Base-by-base conservation (phyloP, 2,329 filamentous ascomycete genomes). In the Calonectria henricotiae region DNA sequence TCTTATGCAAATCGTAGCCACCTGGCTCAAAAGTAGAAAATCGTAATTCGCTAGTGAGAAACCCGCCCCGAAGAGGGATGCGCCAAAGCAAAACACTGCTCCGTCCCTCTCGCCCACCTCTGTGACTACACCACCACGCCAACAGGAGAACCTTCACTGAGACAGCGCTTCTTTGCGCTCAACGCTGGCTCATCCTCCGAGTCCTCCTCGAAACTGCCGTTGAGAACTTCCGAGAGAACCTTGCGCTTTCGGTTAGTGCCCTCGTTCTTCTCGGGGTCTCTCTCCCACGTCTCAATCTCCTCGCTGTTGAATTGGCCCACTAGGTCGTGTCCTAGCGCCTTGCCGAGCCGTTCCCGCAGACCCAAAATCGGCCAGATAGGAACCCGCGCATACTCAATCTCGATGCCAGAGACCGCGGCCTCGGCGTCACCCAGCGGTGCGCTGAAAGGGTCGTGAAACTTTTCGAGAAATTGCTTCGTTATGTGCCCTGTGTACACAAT, bases 311-410 rank as follows among this genome's bases (percentile, higher is more conserved):
- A 82, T 2, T 69, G 61, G 1, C 87, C 87, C 4, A 88, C 85
- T 13, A 89, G 73, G 4, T 89, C 87, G 20, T 80, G 78, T 8
- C 88, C 88, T 0, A 90, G 79, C 3, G 87, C 88, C 71, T 84
- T 84, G 44, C 86, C 87, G 0, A 90, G 81, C 6, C 89, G 85
- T 76, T 90, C 88, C 69, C 86, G 85, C 7, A 90, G 82, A 4
- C 88, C 88, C 0, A 88, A 76, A 6, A 89, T 82, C 0, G 89
- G 89, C 87, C 87, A 90, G 30, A 87, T 82, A 0, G 86, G 85
- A 2, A 90, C 86, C 8, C 83, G 83, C 2, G 82, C 81, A 75
- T 86, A 86, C 39, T 85, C 81, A 23, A 90, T 86, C 41, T 80
- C 80, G 69, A 90, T 79, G 2, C 83, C 83, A 13, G 77, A 69